Conservation (phyloP, 176 grass and related monocot species). For the Oryza brachyantha region DNA sequence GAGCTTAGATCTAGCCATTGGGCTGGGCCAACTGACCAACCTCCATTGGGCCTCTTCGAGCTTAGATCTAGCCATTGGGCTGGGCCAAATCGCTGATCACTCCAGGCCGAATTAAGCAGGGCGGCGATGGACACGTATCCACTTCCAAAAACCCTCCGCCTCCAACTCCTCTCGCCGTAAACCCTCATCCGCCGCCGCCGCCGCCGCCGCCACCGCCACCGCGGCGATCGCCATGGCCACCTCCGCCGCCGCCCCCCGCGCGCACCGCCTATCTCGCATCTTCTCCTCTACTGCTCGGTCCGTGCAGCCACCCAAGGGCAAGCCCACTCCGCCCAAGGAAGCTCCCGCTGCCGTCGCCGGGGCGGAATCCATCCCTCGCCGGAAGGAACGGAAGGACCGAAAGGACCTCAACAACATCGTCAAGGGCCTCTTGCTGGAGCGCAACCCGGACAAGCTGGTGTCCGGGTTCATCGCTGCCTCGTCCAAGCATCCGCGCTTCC, state of each 20-base stretch:
- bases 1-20: neutral
- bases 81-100: neutral
- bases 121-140: neutral
- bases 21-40: too few species aligned
- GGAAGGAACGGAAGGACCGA: too few species aligned
- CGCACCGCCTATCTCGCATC: slow-evolving; percentile 28
- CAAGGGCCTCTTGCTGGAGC: slow-evolving; percentile 17
- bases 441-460: slow-evolving; percentile 53
- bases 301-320: neutral
- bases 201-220: slow-evolving; percentile 3
- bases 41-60: neutral
- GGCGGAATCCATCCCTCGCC: neutral
- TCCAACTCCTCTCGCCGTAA: neutral
- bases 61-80: neutral
- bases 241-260: neutral
- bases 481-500: slow-evolving; percentile 31
- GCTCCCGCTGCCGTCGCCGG: neutral
- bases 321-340: neutral
- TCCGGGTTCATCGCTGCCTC: slow-evolving; percentile 46
- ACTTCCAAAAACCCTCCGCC: neutral
- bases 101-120: neutral
- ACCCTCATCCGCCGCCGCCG: neutral
- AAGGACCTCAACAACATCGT: neutral
- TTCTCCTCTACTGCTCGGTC: slow-evolving; percentile 2
- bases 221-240: slow-evolving; percentile 20